Percentiles rank a stretch among this genome's conserved stretches.
Evolutionary conservation across 2,329 filamentous ascomycete genomes (phyloP).

Genomic region (Colletotrichum echinochloae): DNA sequence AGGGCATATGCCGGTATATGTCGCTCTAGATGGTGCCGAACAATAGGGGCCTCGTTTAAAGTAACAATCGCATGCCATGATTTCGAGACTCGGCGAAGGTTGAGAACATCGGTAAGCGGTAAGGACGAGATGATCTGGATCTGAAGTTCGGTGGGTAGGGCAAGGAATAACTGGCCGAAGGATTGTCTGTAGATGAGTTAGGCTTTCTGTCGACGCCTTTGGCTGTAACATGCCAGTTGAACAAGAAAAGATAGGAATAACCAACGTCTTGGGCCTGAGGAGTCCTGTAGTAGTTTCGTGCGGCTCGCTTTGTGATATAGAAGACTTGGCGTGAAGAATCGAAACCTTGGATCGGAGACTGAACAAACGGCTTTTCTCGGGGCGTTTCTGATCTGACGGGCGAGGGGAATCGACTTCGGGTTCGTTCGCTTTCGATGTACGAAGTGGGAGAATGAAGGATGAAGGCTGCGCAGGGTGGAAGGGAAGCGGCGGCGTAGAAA

Average conservation of each 20-base stretch:
- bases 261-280: constrained; percentile 29
- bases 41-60: constrained; percentile 70
- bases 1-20: constrained; percentile 71
- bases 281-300: constrained; percentile 6
- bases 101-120: constrained; percentile 70
- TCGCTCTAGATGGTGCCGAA: constrained; percentile 70
- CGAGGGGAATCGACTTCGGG: constrained; percentile 45
- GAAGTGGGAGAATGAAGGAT: constrained; percentile 64
- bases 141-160: constrained; percentile 71
- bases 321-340: constrained; percentile 46
- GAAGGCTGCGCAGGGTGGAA: constrained; percentile 45
- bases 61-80: constrained; percentile 71
- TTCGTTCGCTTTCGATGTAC: constrained; percentile 53
- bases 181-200: constrained; percentile 53
- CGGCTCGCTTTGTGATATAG: not conserved
- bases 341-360: constrained; percentile 55
- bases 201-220: constrained; percentile 5
- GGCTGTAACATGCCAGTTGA: not conserved
- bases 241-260: not conserved
- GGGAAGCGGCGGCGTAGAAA: constrained; percentile 41
- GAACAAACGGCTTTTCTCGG: constrained; percentile 55
- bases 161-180: constrained; percentile 68
- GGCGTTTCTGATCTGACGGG: constrained; percentile 50
- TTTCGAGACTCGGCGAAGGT: constrained; percentile 68
- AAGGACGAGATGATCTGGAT: constrained; percentile 71